Percentiles rank a stretch among this genome's conserved stretches.
Conservation (phyloP, 306 rosid genomes). For the Albizia julibrissin region DNA sequence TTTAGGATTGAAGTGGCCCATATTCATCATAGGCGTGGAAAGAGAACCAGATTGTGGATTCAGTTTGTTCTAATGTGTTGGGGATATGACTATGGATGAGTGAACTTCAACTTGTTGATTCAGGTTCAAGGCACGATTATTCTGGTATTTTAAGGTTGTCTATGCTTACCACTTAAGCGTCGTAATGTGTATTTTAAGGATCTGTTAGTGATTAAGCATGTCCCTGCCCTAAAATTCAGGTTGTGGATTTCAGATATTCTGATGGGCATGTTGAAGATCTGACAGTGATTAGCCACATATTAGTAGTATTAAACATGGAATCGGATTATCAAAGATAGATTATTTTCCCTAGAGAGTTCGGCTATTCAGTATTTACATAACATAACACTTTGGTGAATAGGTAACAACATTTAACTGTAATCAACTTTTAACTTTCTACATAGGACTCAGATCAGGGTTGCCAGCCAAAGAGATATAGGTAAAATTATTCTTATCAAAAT, state of each 20-base stretch:
- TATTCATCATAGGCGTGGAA: neutral
- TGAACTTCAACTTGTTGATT: neutral
- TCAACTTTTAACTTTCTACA: neutral
- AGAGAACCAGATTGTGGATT: neutral
- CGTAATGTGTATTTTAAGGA: neutral
- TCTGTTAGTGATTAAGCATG: neutral
- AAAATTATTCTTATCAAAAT: neutral
- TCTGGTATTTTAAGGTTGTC: neutral
- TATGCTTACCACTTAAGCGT: neutral
- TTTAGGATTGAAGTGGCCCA: neutral
- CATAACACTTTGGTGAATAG: no score
- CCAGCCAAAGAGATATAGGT: neutral
- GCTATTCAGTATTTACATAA: neutral
- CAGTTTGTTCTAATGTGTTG: neutral
- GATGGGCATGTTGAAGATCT: constrained; percentile 17
- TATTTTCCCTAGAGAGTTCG: neutral
- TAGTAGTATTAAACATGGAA: neutral
- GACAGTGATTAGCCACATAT: constrained; percentile 6
- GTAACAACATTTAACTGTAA: neutral
- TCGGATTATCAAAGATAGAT: neutral
- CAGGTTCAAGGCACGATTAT: neutral
- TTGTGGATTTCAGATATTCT: neutral
- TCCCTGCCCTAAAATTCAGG: neutral
- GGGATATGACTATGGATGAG: neutral
- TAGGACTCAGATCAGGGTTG: neutral